Conservation (phyloP, 2,329 filamentous ascomycete genomes). For the Arthrobotrys megalospora region DNA sequence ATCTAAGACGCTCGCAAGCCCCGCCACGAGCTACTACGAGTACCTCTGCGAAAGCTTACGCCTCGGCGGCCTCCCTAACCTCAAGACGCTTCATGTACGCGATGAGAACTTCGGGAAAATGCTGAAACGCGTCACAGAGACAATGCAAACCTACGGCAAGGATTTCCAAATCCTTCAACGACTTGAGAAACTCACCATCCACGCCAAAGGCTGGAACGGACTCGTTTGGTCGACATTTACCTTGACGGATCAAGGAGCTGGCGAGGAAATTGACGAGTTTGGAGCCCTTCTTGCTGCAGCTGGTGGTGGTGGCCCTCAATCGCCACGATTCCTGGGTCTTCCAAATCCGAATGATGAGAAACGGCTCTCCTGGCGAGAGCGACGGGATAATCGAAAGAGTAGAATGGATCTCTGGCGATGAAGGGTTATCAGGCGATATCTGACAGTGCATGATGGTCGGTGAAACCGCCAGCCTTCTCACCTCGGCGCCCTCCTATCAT, state of each 20-base stretch:
- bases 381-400: constrained; percentile 62
- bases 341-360: constrained; percentile 50
- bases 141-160: constrained; percentile 67
- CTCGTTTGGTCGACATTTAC: constrained; percentile 59
- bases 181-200: constrained; percentile 56
- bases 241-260: constrained; percentile 55
- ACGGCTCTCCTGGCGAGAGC: constrained; percentile 52
- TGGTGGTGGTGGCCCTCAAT: constrained; percentile 50
- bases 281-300: constrained; percentile 59
- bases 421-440: not conserved
- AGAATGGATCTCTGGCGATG: constrained; percentile 64
- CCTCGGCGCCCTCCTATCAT: too few relatives aligned
- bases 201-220: constrained; percentile 60
- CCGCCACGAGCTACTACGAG: constrained; percentile 79
- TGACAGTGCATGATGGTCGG: too few relatives aligned
- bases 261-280: constrained; percentile 61
- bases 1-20: constrained; percentile 66
- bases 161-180: constrained; percentile 38
- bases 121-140: constrained; percentile 75
- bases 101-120: constrained; percentile 86
- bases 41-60: constrained; percentile 89
- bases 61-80: constrained; percentile 79
- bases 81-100: constrained; percentile 85
- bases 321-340: constrained; percentile 52
- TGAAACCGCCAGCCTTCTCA: not conserved